Evolutionary conservation across 257 asterid genomes (phyloP).

Genomic region (Penstemon davidsonii): DNA sequence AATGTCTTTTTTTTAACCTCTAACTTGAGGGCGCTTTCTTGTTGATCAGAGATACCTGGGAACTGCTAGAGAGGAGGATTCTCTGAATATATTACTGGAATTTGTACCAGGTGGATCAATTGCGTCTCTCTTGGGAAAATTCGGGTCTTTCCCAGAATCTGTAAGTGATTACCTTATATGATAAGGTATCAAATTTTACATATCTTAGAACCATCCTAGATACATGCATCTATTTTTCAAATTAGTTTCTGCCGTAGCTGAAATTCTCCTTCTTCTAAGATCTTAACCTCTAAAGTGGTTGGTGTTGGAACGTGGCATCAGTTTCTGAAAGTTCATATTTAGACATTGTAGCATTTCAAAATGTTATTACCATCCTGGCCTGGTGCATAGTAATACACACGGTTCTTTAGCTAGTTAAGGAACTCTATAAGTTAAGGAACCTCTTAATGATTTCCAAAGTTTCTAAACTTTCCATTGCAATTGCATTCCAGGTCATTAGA

Average conservation of each 20-base stretch:
- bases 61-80: conserved; percentile 78
- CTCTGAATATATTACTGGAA: conserved; percentile 81
- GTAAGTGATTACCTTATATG: conserved; percentile 45
- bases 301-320: conserved; percentile 8
- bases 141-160: conserved; percentile 90
- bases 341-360: not conserved
- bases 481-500: conserved; percentile 65
- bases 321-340: not conserved
- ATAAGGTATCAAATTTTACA: not conserved
- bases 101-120: conserved; percentile 96
- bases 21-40: conserved; percentile 26
- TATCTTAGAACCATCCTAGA: not conserved
- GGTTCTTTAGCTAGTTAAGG: not conserved
- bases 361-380: conserved; percentile 2
- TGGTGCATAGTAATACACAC: not conserved
- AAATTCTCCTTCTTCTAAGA: not conserved
- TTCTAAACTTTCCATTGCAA: conserved; percentile 13
- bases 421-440: conserved; percentile 8
- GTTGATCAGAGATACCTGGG: conserved; percentile 81
- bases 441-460: not conserved
- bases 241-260: not conserved
- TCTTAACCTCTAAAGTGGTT: not conserved
- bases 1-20: not conserved
- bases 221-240: not conserved
- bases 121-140: conserved; percentile 86